Base-by-base conservation (phyloP, 495 filamentous ascomycete species). In the Aspergillus conjunctus region DNA sequence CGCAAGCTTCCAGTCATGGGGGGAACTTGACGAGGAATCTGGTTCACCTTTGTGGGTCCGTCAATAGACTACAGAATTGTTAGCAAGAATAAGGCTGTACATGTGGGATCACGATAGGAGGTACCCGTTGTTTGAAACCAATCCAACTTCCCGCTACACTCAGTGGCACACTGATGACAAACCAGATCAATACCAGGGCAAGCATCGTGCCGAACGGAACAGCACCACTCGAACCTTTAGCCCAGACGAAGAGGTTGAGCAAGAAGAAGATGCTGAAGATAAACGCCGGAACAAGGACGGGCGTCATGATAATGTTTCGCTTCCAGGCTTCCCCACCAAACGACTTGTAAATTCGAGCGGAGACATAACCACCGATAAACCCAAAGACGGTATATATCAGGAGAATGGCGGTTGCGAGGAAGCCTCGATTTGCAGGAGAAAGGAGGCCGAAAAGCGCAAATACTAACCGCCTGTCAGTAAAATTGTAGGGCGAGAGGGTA, bases 141-240 rank as follows among this genome's bases (percentile, higher is more conserved):
- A 97, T 66, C 95, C 95, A 98, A 63, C 90, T 93, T 55, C 94
- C 94, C 11, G 86, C 88, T 52, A 97, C 82, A 57, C 90, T 94
- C 60, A 98, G 83, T 7, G 94, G 95, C 10, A 97, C 88, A 56
- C 89, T 93, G 71, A 98, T 95, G 68, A 96, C 67, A 73, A 98
- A 98, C 94, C 94, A 98, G 71, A 98, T 96, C 59, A 85, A 79
- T 21, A 98, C 80, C 56, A 98, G 85, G 45, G 95, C 87, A 46
- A 98, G 81, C 94, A 98, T 98, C 7, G 94, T 98, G 17, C 88
- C 90, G 73, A 98, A 96, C 0, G 94, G 94, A 7, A 98, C 94
- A 31, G 94, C 94, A 22, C 95, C 94, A 46, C 91, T 93, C 5
- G 92, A 93, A 46, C 85, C 77, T 66, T 94, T 89, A 39, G 88